Conservation (phyloP, 768 basidiomycete species). For the Mycena leptocephala region DNA sequence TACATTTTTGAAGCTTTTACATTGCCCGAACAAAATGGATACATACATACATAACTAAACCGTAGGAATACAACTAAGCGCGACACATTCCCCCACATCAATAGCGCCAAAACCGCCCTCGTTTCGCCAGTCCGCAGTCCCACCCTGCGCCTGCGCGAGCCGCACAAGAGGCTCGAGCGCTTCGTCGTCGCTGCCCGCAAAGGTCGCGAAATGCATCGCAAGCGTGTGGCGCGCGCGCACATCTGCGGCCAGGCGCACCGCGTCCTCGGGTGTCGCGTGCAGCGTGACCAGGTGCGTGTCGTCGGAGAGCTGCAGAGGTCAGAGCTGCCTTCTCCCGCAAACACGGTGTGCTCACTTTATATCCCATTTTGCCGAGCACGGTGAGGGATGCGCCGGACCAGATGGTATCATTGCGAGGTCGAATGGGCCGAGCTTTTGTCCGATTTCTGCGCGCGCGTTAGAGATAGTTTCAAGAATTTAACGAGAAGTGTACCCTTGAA, state of each 20-base stretch:
- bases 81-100: slow-evolving; percentile 48
- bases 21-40: not conserved
- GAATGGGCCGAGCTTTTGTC: slow-evolving; percentile 55
- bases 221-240: slow-evolving; percentile 54
- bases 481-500: slow-evolving; percentile 48
- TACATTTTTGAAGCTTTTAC: too few relatives aligned
- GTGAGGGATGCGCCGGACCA: slow-evolving; percentile 62
- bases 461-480: not conserved
- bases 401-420: slow-evolving; percentile 59
- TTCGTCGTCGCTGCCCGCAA: slow-evolving; percentile 58
- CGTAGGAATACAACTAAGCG: not conserved
- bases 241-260: slow-evolving; percentile 54
- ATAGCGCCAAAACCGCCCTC: slow-evolving; percentile 54
- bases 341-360: slow-evolving; percentile 47
- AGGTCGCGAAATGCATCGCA: slow-evolving; percentile 63
- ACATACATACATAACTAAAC: not conserved
- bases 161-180: slow-evolving; percentile 56
- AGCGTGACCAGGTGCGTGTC: slow-evolving; percentile 50
- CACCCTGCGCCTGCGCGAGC: slow-evolving; percentile 41
- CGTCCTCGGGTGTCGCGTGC: slow-evolving; percentile 61
- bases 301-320: slow-evolving; percentile 41
- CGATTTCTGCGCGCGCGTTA: slow-evolving; percentile 50
- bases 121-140: slow-evolving; percentile 43
- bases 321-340: not conserved
- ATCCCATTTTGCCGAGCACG: slow-evolving; percentile 54